Evolutionary conservation across 1,139 yeast species (phyloP).

Genomic region (Geotrichum citri-aurantii): DNA sequence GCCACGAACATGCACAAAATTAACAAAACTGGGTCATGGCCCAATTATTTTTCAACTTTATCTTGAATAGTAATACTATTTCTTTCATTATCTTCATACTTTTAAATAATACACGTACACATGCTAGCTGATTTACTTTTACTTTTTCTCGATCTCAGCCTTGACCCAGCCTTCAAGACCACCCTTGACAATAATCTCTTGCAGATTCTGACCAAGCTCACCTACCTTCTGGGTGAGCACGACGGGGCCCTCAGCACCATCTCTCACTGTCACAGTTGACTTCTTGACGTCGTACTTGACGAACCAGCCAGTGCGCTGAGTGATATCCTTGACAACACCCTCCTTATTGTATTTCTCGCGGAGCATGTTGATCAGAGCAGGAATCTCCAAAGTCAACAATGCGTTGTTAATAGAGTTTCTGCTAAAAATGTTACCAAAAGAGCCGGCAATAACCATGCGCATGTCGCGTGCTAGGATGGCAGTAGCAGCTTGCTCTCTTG

Average conservation of each 20-base stretch:
- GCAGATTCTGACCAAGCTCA: slow-evolving; percentile 89
- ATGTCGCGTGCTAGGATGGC: slow-evolving; percentile 92
- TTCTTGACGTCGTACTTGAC: slow-evolving; percentile 89
- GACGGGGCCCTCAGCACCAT: slow-evolving; percentile 53
- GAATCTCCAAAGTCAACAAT: slow-evolving; percentile 84
- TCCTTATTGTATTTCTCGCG: slow-evolving; percentile 58
- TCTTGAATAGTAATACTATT: background rate
- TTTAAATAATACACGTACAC: background rate
- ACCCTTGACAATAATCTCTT: slow-evolving; percentile 93
- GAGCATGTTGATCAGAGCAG: slow-evolving; percentile 70
- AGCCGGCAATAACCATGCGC: slow-evolving; percentile 89
- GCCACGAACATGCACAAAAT: background rate
- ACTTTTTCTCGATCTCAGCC: slow-evolving; percentile 34
- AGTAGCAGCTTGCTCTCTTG: slow-evolving; percentile 99
- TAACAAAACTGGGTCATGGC: background rate
- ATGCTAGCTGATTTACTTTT: background rate
- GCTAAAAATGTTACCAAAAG: slow-evolving; percentile 93
- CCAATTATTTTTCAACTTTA: background rate
- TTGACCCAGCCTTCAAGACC: slow-evolving; percentile 98
- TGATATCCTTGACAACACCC: slow-evolving; percentile 51
- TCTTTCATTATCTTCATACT: slow-evolving; percentile 1
- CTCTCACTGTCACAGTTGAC: slow-evolving; percentile 72
- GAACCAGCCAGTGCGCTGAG: slow-evolving; percentile 92
- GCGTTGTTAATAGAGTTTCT: slow-evolving; percentile 97
- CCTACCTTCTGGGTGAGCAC: slow-evolving; percentile 84